A percentile compares a stretch with the other conserved stretches of the same genome.
phyloP scores from a whole-genome alignment of 371 early-diverging fungal genomes.

The Mortierella sp. region DNA sequence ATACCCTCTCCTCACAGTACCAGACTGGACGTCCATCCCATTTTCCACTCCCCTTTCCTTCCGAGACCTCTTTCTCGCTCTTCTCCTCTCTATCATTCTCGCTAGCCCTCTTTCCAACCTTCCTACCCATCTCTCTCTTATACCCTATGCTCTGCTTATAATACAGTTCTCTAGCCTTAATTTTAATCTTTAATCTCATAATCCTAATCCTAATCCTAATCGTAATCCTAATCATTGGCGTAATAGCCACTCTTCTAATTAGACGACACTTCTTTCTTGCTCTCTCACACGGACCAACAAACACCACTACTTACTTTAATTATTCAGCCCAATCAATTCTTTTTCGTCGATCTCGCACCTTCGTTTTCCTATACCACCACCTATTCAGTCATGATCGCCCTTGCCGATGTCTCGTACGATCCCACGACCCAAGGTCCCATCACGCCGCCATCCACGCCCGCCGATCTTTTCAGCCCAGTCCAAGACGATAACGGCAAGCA shows the following conservation, averaged over 20 bases:
- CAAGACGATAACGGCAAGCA: slow-evolving; percentile 8
- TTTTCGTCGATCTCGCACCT: background rate
- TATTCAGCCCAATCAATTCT: background rate
- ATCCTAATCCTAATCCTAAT: background rate
- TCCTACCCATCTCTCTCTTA: background rate
- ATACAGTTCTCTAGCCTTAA: background rate
- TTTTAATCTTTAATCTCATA: background rate
- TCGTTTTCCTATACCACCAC: background rate
- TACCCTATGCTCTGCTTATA: background rate
- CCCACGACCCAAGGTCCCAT: slow-evolving; percentile 29
- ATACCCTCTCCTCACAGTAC: background rate
- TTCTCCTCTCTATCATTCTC: background rate
- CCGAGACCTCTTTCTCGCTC: too few species aligned
- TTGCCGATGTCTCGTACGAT: slow-evolving; percentile 27
- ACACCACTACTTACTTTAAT: background rate
- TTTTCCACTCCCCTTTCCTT: background rate
- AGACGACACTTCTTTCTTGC: background rate
- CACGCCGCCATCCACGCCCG: slow-evolving; percentile 31
- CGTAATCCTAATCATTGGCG: too few species aligned
- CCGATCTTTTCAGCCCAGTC: background rate
- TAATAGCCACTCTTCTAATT: too few species aligned
- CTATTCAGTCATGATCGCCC: slow-evolving; percentile 30
- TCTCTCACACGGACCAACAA: background rate
- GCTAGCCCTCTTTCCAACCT: background rate
- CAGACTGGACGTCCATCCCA: background rate